phyloP scores from a whole-genome alignment of 2,329 filamentous ascomycete species.

The Sporothrix pseudoabietina region DNA sequence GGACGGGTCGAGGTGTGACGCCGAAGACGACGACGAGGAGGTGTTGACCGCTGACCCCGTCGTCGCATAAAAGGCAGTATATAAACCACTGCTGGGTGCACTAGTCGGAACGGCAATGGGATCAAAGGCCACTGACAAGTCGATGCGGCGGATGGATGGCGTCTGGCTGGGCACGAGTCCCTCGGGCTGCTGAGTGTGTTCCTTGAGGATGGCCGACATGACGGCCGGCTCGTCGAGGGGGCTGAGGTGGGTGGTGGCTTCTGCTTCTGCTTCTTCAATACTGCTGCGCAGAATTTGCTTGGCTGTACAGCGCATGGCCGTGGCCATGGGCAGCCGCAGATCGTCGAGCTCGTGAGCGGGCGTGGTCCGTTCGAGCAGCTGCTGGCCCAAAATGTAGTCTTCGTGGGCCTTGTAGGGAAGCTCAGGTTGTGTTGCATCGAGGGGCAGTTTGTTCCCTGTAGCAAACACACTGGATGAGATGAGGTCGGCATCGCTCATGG shows the following conservation, averaged over 20 bases:
- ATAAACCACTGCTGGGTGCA: neutral
- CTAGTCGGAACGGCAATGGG: conserved; percentile 56
- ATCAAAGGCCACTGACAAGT: conserved; percentile 63
- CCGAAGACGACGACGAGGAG: conserved; percentile 37
- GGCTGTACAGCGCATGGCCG: conserved; percentile 42
- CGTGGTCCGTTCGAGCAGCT: conserved; percentile 52
- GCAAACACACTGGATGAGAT: conserved; percentile 55
- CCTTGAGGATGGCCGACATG: conserved; percentile 45
- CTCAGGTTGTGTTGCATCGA: conserved; percentile 66
- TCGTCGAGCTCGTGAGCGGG: conserved; percentile 40
- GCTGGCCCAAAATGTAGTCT: conserved; percentile 54
- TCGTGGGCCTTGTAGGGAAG: conserved; percentile 52
- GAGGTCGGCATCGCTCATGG: conserved; percentile 68
- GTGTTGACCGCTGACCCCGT: conserved; percentile 34
- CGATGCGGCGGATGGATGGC: conserved; percentile 49
- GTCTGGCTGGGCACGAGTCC: conserved; percentile 39
- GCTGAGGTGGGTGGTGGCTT: conserved; percentile 31
- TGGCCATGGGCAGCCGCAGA: conserved; percentile 40
- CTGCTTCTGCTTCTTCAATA: neutral
- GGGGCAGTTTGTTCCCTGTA: conserved; percentile 43
- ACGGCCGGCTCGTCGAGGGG: conserved; percentile 42
- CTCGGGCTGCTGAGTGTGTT: conserved; percentile 43
- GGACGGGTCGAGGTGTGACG: conserved; percentile 62
- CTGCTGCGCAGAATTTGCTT: conserved; percentile 39
- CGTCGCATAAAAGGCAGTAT: conserved; percentile 36